A percentile compares a stretch with the other conserved stretches of the same genome.
These are phyloP conservation scores for Jaapia argillacea DNA, from an alignment of 768 basidiomycete genomes.

Conservation along the genomic window DNA sequence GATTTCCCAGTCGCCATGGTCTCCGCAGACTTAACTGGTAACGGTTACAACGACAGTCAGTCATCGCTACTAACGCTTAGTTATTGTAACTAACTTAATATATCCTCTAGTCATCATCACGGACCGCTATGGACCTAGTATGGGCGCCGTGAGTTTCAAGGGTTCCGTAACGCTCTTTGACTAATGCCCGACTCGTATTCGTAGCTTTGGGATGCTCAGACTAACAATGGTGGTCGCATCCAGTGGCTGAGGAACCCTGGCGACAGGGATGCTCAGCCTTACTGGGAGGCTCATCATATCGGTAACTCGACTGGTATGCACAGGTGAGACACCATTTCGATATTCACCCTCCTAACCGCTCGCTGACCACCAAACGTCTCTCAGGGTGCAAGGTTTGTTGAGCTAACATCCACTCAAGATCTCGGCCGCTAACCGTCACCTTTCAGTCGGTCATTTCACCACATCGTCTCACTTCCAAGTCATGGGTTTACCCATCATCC, in stretches of 20 bases:
- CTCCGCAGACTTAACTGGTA: slow-evolving; percentile 10
- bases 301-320: slow-evolving; percentile 12
- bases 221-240: slow-evolving; percentile 7
- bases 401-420: no score
- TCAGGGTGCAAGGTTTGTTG: no score
- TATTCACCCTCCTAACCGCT: no score
- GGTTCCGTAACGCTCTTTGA: no score
- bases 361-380: no score
- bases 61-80: background rate
- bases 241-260: slow-evolving; percentile 11
- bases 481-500: slow-evolving; percentile 9
- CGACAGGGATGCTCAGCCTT: background rate
- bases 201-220: background rate
- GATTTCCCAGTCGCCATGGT: slow-evolving; percentile 11
- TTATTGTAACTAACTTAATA: background rate
- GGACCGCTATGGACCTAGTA: slow-evolving; percentile 10
- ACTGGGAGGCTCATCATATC: slow-evolving; percentile 7
- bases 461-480: slow-evolving; percentile 5
- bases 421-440: background rate
- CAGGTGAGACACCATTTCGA: background rate
- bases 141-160: slow-evolving; percentile 11
- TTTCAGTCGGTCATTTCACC: slow-evolving; percentile 10
- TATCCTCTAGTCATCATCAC: slow-evolving; percentile 8
- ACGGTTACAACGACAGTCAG: slow-evolving; percentile 12
- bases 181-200: no score